These are phyloP conservation scores for Cutaneotrichosporon spelunceum DNA, from an alignment of 1,284 basidiomycete species.

Conservation along the genomic window DNA sequence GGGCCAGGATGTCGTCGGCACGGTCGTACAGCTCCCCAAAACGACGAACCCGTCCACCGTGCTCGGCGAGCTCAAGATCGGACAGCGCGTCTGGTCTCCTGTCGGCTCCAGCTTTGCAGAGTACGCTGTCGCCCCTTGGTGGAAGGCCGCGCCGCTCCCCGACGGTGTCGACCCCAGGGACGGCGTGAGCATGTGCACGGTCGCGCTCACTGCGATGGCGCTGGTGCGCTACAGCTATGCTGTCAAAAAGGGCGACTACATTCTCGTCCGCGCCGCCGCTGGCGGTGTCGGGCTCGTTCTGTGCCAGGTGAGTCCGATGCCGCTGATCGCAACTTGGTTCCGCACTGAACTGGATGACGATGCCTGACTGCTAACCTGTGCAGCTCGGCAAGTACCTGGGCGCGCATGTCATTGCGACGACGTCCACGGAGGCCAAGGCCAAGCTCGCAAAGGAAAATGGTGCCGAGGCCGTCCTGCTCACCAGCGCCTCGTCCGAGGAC, in stretches of 20 bases:
- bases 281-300: conserved; percentile 63
- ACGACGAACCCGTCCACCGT: conserved; percentile 43
- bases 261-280: conserved; percentile 76
- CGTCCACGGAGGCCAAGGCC: conserved; percentile 79
- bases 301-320: conserved; percentile 49
- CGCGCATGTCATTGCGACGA: conserved; percentile 88
- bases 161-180: conserved; percentile 59
- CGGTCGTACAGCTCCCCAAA: conserved; percentile 58
- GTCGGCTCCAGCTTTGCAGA: conserved; percentile 65
- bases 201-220: conserved; percentile 75
- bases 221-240: conserved; percentile 79
- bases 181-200: conserved; percentile 67
- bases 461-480: conserved; percentile 81
- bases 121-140: conserved; percentile 67
- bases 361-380: conserved; percentile 26
- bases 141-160: conserved; percentile 58
- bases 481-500: conserved; percentile 59
- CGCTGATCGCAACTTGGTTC: neutral
- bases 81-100: conserved; percentile 55
- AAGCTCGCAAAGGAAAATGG: conserved; percentile 75
- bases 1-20: conserved; percentile 43
- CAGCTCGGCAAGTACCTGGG: conserved; percentile 57
- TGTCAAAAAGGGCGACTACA: conserved; percentile 61
- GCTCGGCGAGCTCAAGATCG: conserved; percentile 57
- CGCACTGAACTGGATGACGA: conserved; percentile 40